Evolutionary conservation across 768 basidiomycete species (phyloP).

Genomic region (Panus rudis): DNA sequence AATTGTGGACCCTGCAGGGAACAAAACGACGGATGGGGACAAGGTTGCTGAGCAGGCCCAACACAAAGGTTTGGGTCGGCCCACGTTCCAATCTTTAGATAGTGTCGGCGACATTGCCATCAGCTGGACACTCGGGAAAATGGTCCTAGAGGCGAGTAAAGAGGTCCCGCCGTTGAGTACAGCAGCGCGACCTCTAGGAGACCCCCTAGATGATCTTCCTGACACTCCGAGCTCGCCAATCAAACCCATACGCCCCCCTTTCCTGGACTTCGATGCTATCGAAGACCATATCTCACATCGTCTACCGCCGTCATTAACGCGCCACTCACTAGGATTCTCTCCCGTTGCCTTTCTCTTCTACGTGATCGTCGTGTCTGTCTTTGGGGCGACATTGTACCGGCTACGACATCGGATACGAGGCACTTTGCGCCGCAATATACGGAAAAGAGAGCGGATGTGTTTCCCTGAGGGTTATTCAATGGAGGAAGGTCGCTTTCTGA

Average conservation of each 20-base stretch:
- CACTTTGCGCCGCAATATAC: conserved; percentile 31
- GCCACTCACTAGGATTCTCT: conserved; percentile 67
- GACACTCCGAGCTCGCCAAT: conserved; percentile 45
- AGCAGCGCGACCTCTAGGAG: conserved; percentile 51
- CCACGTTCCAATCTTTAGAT: conserved; percentile 90
- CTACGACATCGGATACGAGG: conserved; percentile 50
- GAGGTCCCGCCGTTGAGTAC: conserved; percentile 53
- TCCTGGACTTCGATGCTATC: conserved; percentile 49
- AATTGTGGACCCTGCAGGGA: conserved; percentile 80
- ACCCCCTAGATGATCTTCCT: conserved; percentile 65
- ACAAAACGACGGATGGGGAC: conserved; percentile 59
- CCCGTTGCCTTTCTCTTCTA: conserved; percentile 58
- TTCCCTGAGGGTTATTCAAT: conserved; percentile 20
- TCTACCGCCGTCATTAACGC: conserved; percentile 54
- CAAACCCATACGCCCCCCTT: conserved; percentile 57
- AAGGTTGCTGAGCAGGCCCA: conserved; percentile 71
- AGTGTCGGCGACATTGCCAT: conserved; percentile 91
- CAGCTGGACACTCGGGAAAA: conserved; percentile 97
- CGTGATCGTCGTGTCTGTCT: conserved; percentile 33
- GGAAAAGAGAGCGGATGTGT: conserved; percentile 21
- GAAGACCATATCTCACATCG: conserved; percentile 63
- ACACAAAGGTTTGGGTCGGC: conserved; percentile 74
- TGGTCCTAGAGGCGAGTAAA: conserved; percentile 96
- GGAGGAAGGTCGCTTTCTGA: conserved; percentile 24
- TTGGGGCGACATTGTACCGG: conserved; percentile 43